Percentiles rank a stretch among this genome's conserved stretches.
Conservation (phyloP, 1,284 basidiomycete species). For the Volvariella volvacea region DNA sequence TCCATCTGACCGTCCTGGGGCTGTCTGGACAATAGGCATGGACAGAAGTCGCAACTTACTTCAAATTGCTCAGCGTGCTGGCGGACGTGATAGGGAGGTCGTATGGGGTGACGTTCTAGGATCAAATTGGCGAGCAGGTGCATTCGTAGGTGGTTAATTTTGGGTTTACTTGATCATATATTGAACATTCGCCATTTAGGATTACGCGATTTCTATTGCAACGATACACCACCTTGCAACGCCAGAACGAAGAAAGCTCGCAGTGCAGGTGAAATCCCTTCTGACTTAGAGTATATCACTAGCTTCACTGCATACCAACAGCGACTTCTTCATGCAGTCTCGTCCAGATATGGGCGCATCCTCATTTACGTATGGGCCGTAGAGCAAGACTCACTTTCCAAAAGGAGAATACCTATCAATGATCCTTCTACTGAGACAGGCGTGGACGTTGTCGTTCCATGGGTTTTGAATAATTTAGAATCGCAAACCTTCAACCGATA, state of each 20-base stretch:
- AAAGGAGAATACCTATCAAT: constrained; percentile 51
- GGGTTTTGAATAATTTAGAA: constrained; percentile 16
- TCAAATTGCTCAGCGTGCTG: constrained; percentile 61
- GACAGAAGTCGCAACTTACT: constrained; percentile 79
- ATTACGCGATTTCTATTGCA: constrained; percentile 92
- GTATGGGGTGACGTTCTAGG: constrained; percentile 69
- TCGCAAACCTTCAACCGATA: constrained; percentile 73
- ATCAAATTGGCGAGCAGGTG: constrained; percentile 62
- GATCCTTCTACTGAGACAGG: constrained; percentile 21
- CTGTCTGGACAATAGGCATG: constrained; percentile 72
- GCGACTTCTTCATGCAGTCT: constrained; percentile 63
- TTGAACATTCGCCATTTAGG: constrained; percentile 38
- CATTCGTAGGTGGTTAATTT: constrained; percentile 59
- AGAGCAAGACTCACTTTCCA: constrained; percentile 84
- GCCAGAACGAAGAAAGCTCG: constrained; percentile 57
- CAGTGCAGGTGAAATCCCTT: constrained; percentile 56
- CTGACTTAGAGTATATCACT: not conserved
- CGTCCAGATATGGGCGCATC: constrained; percentile 63
- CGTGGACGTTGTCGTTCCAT: constrained; percentile 8
- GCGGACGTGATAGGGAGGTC: constrained; percentile 61
- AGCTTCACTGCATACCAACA: constrained; percentile 19
- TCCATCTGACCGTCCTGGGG: constrained; percentile 47
- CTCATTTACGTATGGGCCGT: constrained; percentile 99
- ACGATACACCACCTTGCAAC: constrained; percentile 93
- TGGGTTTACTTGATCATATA: not conserved